Conservation (phyloP, 345 rosid species). For the Eucalyptus pauciflora region DNA sequence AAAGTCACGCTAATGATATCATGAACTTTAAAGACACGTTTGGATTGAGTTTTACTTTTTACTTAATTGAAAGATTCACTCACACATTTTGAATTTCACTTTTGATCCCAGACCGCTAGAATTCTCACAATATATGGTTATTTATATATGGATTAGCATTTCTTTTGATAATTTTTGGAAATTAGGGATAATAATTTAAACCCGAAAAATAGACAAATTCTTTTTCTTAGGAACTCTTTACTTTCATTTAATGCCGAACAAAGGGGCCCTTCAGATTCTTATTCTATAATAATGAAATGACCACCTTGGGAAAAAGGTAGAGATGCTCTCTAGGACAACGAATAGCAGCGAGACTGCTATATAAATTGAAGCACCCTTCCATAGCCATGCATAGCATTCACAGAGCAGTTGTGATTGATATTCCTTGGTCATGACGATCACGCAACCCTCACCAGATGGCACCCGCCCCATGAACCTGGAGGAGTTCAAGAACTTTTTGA, state of each 20-base stretch:
- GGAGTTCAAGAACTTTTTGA: slow-evolving; percentile 11
- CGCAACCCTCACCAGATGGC: background rate
- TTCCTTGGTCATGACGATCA: background rate
- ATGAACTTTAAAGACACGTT: background rate
- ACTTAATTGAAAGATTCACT: background rate
- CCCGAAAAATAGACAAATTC: background rate
- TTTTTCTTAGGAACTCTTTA: background rate
- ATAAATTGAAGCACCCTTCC: background rate
- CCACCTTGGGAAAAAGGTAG: background rate
- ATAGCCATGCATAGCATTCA: background rate
- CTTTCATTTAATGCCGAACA: background rate
- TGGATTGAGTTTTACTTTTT: background rate
- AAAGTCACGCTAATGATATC: background rate
- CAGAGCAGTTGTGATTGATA: background rate
- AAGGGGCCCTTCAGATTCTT: background rate
- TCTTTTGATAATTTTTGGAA: background rate
- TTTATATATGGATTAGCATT: background rate
- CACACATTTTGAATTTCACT: background rate
- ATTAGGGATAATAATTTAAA: background rate
- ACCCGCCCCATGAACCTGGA: background rate
- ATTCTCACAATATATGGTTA: background rate
- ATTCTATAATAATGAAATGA: background rate
- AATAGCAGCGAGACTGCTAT: background rate
- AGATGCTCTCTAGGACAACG: background rate
- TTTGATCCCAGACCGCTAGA: background rate